Evolutionary conservation across 257 asterid genomes (phyloP).

Genomic region (Handroanthus guayacan): DNA sequence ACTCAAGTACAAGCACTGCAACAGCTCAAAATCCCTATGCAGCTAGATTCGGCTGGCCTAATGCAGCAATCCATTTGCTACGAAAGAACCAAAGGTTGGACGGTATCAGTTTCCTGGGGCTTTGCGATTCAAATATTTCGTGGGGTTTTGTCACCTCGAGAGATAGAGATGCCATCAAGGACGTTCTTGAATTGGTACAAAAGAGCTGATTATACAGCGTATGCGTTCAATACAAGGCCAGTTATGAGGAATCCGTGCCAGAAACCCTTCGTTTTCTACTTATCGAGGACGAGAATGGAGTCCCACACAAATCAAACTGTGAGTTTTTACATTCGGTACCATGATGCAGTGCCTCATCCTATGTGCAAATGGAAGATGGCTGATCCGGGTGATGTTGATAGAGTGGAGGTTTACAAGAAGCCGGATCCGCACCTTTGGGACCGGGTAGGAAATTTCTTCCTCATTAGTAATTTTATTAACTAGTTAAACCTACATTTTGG

Average conservation of each 20-base stretch:
- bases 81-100: slow-evolving; percentile 59
- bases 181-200: slow-evolving; percentile 90
- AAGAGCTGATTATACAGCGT: slow-evolving; percentile 82
- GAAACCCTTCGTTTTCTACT: slow-evolving; percentile 73
- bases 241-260: slow-evolving; percentile 82
- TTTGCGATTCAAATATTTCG: slow-evolving; percentile 80
- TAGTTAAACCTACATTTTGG: background rate
- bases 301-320: slow-evolving; percentile 47
- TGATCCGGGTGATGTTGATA: slow-evolving; percentile 57
- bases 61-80: slow-evolving; percentile 94
- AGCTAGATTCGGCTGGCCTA: slow-evolving; percentile 79
- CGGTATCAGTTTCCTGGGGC: slow-evolving; percentile 89
- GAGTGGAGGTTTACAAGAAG: slow-evolving; percentile 65
- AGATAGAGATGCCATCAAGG: slow-evolving; percentile 86
- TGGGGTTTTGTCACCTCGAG: slow-evolving; percentile 79
- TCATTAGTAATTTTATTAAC: background rate
- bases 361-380: slow-evolving; percentile 72
- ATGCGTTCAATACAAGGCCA: slow-evolving; percentile 88
- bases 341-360: slow-evolving; percentile 47
- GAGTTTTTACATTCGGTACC: slow-evolving; percentile 56
- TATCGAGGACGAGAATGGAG: slow-evolving; percentile 56
- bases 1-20: slow-evolving; percentile 68
- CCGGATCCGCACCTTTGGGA: slow-evolving; percentile 78
- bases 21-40: slow-evolving; percentile 59
- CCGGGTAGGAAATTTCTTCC: slow-evolving; percentile 49